Evolutionary conservation across 2,329 filamentous ascomycete species (phyloP), one percentile per base, ranked within the genome.

Genomic region (Pseudodiploospora longispora): DNA sequence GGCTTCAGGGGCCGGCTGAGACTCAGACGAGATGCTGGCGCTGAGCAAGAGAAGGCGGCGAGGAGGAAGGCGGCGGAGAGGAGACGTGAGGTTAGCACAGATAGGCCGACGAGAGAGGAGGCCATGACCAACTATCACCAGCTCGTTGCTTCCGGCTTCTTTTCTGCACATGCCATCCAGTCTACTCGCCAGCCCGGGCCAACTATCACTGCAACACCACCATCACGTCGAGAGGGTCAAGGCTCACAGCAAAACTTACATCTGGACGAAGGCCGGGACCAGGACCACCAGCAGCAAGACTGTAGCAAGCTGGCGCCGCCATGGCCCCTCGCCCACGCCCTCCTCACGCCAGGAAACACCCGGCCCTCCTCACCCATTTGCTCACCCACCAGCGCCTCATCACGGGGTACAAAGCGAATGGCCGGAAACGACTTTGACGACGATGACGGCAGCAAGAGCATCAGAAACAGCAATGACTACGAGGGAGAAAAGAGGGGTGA

Each of bases 141-240:
- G 51, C 68, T 80, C 45, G 67, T 80, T 52, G 70, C 74, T 3
- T 69, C 69, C 5, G 76, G 76, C 47, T 80, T 80, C 68, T 80
- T 80, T 57, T 66, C 71, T 38, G 65, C 71, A 27, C 75, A 78
- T 49, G 75, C 76, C 42, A 79, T 79, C 48, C 71, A 75, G 48
- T 77, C 75, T 4, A 76, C 74, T 1, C 66, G 76, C 4, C 72
- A 74, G 55, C 71, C 65, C 2, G 56, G 58, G 27, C 59, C 55
- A 34, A 36, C 47, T 40, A 42, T 49, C 35, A 29, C 19, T 19
- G 19, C 19, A 19, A 19, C 19, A 19, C 19, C 19, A 19, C 19
- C 19, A 19, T 19, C 19, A 49, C 40, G 33, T 19, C 19, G 19
- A 19, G 19, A 19, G 19, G 19, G 19, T 19, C 19, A 19, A 19